These are phyloP conservation scores for Evansstolkia leycettana DNA, from an alignment of 495 filamentous ascomycete species.

Conservation along the genomic window DNA sequence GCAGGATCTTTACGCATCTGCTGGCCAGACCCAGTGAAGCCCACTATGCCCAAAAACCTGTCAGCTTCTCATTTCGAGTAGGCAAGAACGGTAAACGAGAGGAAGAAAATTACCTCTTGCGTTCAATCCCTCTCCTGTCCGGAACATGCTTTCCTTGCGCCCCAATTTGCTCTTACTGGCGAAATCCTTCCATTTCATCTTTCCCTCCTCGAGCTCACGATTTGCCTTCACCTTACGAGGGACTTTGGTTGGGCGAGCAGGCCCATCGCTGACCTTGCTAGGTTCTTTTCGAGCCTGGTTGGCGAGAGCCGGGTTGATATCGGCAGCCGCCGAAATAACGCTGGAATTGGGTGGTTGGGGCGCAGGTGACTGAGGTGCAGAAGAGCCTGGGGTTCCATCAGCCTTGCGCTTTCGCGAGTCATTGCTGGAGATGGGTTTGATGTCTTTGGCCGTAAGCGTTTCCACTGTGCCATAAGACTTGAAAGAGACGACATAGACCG, in stretches of 20 bases:
- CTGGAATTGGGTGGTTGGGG: conserved; percentile 31
- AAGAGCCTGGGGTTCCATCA: conserved; percentile 56
- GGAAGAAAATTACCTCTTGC: conserved; percentile 65
- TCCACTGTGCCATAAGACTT: conserved; percentile 76
- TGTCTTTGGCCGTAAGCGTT: conserved; percentile 71
- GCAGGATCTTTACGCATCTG: conserved; percentile 85
- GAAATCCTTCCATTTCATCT: conserved; percentile 93
- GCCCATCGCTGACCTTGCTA: conserved; percentile 54
- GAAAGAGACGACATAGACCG: conserved; percentile 89
- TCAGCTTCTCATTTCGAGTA: not conserved
- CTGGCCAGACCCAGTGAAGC: conserved; percentile 90
- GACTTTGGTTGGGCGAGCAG: conserved; percentile 49
- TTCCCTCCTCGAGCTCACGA: conserved; percentile 78
- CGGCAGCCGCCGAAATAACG: conserved; percentile 80
- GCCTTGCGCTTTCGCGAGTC: conserved; percentile 81
- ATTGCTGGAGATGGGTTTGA: conserved; percentile 56
- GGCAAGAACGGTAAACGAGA: too few species aligned
- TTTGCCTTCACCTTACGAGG: conserved; percentile 80
- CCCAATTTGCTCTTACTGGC: conserved; percentile 61
- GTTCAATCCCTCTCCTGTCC: conserved; percentile 73
- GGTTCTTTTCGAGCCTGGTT: conserved; percentile 56
- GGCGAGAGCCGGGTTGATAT: conserved; percentile 69
- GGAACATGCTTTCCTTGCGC: conserved; percentile 96
- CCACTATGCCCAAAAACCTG: conserved; percentile 43
- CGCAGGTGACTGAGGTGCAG: conserved; percentile 33